Evolutionary conservation across 129 eudicot species (phyloP), one percentile per base, ranked within the genome.

Genomic region (Flaveria bidentis): DNA sequence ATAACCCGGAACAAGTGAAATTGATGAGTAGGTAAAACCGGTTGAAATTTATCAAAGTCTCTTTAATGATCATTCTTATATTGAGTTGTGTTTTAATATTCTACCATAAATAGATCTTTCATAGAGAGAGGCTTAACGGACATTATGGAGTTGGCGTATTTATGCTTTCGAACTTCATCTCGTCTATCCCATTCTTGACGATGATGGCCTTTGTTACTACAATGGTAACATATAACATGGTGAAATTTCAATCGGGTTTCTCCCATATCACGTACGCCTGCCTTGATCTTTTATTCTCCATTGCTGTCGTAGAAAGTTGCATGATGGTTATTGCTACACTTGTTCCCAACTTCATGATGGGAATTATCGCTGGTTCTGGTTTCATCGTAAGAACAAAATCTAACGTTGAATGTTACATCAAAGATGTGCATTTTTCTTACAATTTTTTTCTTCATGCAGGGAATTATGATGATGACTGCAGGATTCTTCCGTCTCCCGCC

Each of bases 391-490:
- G 90, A 53, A 46, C 47, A 69, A 22, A 42, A 30, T 12, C 16
- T 42, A 60, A 42, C 4, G 28, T 16, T 46, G 50, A 11, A 45
- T 45, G 14, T 11, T 72, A 28, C 28, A 55, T 67, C 7, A 53
- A 36, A 17, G 17, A 56, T 39, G 39, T 58, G 9, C 15, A 18
- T 30, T 72, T 56, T 56, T 47, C 13, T 23, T 44, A 16, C 26
- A 12, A 39, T n/a, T 44, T 15, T 55, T 46, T 77, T 65, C 64
- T 77, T 65, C 64, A 6, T 84, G 49, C 76, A 92, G 98, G 98
- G 98, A 9, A 81, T 90, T 60, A 86, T 92, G 94, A 92, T 92
- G 98, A 89, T 87, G 85, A 78, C 93, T 9, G 89, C 96, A 13
- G 98, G 98, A 16, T 92, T 90, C 72, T 90, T 90, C 76, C 87